Percentiles rank a stretch among this genome's conserved stretches.
phyloP scores from a whole-genome alignment of 2,329 filamentous ascomycete species.

The Chaetomium strumarium region DNA sequence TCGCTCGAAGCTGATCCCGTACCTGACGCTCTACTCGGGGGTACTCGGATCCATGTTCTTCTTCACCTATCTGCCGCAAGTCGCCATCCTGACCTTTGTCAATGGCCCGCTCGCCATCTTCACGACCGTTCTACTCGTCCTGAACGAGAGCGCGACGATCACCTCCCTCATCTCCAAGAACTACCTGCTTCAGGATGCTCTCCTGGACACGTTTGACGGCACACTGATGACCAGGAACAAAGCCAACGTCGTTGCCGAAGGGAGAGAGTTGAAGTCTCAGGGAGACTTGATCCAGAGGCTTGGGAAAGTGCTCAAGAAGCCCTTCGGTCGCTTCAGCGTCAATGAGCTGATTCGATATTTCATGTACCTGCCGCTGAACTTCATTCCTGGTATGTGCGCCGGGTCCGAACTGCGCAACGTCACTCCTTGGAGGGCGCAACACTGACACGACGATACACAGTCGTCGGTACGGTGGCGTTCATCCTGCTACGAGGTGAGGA shows the following conservation, averaged over 20 bases:
- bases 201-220: constrained; percentile 86
- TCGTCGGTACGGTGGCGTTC: constrained; percentile 79
- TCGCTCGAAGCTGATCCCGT: constrained; percentile 49
- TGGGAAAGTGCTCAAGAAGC: constrained; percentile 52
- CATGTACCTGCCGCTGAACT: constrained; percentile 85
- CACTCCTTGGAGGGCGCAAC: neutral
- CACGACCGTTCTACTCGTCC: constrained; percentile 62
- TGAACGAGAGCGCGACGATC: constrained; percentile 56
- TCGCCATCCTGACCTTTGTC: constrained; percentile 74
- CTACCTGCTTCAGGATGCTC: constrained; percentile 73
- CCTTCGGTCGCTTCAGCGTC: constrained; percentile 51
- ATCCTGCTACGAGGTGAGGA: constrained; percentile 63
- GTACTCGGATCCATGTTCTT: constrained; percentile 79
- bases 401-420: neutral
- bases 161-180: constrained; percentile 55
- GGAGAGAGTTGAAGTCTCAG: constrained; percentile 65
- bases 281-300: constrained; percentile 51
- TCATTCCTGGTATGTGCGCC: constrained; percentile 65
- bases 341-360: constrained; percentile 69
- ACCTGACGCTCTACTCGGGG: constrained; percentile 62
- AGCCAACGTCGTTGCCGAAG: constrained; percentile 61
- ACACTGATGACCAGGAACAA: constrained; percentile 49
- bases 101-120: constrained; percentile 77
- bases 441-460: constrained; percentile 25
- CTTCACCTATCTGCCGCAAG: constrained; percentile 80